These are phyloP conservation scores for Dioscorea alata DNA, from an alignment of 106 monocot species.

Conservation along the genomic window DNA sequence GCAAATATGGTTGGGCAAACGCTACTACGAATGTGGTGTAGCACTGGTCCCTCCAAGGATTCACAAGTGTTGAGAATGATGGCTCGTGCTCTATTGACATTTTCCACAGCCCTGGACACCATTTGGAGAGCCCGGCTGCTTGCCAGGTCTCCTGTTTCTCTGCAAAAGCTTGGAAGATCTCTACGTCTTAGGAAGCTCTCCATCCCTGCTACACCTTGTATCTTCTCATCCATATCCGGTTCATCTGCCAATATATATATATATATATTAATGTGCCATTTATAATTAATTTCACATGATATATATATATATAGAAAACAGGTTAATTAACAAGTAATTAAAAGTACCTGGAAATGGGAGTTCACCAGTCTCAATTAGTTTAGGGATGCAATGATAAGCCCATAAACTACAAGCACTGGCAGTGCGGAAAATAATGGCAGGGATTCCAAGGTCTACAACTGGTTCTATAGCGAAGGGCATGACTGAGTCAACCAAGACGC, in stretches of 20 bases:
- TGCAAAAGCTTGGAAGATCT: constrained; percentile 25
- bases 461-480: constrained; percentile 24
- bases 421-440: constrained; percentile 33
- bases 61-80: constrained; percentile 34
- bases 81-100: constrained; percentile 11
- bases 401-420: constrained; percentile 31
- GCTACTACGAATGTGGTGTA: constrained; percentile 22
- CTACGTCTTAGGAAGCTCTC: constrained; percentile 29
- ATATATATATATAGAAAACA: not conserved
- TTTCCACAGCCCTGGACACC: not conserved
- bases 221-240: constrained; percentile 15
- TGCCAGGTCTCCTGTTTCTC: not conserved
- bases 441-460: constrained; percentile 34
- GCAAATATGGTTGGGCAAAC: constrained; percentile 17
- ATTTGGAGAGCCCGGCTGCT: constrained; percentile 5
- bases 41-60: constrained; percentile 12
- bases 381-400: constrained; percentile 26
- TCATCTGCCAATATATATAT: not conserved
- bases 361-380: constrained; percentile 21
- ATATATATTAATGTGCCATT: too few species aligned
- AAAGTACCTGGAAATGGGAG: constrained; percentile 30
- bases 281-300: not conserved
- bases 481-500: constrained; percentile 35
- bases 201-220: constrained; percentile 25
- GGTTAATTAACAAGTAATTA: too few species aligned